These are phyloP conservation scores for Mucor lusitanicus DNA, from an alignment of 371 early-diverging fungal genomes.

Conservation along the genomic window DNA sequence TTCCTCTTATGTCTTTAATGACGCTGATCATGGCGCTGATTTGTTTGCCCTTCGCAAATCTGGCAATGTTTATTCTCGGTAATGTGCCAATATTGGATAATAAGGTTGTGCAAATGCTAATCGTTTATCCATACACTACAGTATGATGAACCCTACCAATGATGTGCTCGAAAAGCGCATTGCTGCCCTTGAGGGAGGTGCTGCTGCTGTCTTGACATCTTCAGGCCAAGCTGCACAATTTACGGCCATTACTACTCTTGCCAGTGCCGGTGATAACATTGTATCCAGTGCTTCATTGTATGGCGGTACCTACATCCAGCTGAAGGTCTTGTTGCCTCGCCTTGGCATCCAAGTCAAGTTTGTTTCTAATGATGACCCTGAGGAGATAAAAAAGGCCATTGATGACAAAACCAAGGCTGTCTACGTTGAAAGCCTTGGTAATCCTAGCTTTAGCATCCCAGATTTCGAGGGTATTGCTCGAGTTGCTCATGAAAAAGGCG, in stretches of 20 bases:
- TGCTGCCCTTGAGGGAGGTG: slow-evolving; percentile 83
- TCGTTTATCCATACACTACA: too few species aligned
- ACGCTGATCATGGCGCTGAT: slow-evolving; percentile 76
- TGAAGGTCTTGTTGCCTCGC: slow-evolving; percentile 81
- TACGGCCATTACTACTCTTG: slow-evolving; percentile 71
- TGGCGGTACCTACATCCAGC: slow-evolving; percentile 89
- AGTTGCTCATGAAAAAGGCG: slow-evolving; percentile 78
- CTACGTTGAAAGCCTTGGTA: slow-evolving; percentile 87
- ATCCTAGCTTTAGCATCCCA: slow-evolving; percentile 82
- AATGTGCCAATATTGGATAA: slow-evolving; percentile 20
- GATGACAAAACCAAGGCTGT: slow-evolving; percentile 86
- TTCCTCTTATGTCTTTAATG: slow-evolving; percentile 77
- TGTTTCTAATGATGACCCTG: slow-evolving; percentile 70
- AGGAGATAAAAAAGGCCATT: slow-evolving; percentile 65
- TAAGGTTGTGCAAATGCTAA: too few species aligned
- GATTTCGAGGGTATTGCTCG: slow-evolving; percentile 79
- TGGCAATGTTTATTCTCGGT: slow-evolving; percentile 82
- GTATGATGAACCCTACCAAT: slow-evolving; percentile 74
- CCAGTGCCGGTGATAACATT: slow-evolving; percentile 81
- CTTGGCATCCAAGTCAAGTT: slow-evolving; percentile 82
- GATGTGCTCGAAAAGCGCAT: slow-evolving; percentile 89
- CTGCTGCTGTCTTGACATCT: slow-evolving; percentile 51
- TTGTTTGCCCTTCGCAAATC: slow-evolving; percentile 69
- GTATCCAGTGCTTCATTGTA: slow-evolving; percentile 76
- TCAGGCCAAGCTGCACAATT: slow-evolving; percentile 85